Evolutionary conservation across 2,329 filamentous ascomycete genomes (phyloP).

Genomic region (Fusarium incarnatum): DNA sequence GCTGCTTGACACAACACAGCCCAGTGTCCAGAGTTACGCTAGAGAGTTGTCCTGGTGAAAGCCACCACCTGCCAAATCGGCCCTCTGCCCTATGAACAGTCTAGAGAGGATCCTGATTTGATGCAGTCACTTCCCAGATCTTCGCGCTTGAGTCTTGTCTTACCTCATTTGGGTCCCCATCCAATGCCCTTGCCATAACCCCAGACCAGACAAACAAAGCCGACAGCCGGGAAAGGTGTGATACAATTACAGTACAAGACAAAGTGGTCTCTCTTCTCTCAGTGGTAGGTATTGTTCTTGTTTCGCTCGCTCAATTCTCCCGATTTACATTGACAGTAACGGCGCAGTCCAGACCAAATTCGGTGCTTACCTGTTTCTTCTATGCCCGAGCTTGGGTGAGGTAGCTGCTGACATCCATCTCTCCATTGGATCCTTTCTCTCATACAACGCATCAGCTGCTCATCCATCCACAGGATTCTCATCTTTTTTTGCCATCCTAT

Average conservation of each 20-base stretch:
- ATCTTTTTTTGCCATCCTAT: conserved; percentile 25
- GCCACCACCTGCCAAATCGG: conserved; percentile 18
- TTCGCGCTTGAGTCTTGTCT: conserved; percentile 39
- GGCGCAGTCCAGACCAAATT: conserved; percentile 11
- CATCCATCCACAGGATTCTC: conserved; percentile 1
- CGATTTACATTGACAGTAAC: conserved; percentile 1
- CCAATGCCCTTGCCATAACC: conserved; percentile 5
- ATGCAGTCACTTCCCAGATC: conserved; percentile 31
- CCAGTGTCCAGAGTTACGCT: neutral
- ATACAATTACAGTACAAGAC: neutral
- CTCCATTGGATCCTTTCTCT: neutral
- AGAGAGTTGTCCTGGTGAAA: conserved; percentile 11
- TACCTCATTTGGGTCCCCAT: conserved; percentile 39
- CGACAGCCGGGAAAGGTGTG: conserved; percentile 37
- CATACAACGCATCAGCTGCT: conserved; percentile 31
- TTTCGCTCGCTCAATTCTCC: neutral
- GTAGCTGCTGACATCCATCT: conserved; percentile 26
- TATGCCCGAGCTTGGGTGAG: conserved; percentile 1
- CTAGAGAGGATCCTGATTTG: conserved; percentile 22
- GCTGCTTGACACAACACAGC: neutral
- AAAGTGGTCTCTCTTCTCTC: conserved; percentile 3
- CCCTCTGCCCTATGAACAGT: conserved; percentile 32
- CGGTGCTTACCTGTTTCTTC: conserved; percentile 24
- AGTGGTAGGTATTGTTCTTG: neutral
- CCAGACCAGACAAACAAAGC: conserved; percentile 23